Base-by-base conservation (phyloP, 2,329 filamentous ascomycete genomes). In the Pseudovirgaria hyperparasitica region DNA sequence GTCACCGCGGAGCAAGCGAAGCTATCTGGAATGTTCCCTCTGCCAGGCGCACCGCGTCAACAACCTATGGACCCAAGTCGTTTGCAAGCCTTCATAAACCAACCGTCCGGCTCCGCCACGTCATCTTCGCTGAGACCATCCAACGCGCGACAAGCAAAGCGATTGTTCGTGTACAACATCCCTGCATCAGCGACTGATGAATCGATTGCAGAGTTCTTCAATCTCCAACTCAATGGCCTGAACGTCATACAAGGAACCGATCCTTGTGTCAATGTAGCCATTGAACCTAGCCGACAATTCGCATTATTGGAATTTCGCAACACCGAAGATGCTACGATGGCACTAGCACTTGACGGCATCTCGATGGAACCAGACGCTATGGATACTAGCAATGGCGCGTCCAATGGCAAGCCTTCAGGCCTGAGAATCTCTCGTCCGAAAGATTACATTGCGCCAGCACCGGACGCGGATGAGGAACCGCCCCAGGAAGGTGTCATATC, bases 1-100 rank as follows among this genome's bases (percentile, higher is more conserved):
- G 87, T 99, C 39, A 94, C 90, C 3, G 85, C 90, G 13, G 92
- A 98, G 57, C 92, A 98, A 55, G 92, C 90, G 26, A 99, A 99
- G 64, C 69, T 98, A 23, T 98, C 92, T 3, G 74, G 87, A 62
- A 94, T 98, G 90, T 99, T 98, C 63, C 86, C 92, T 34, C 72
- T 99, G 23, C 90, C 90, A 4, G 90, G 90, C 38, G 90, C 90
- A 35, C 90, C 90, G 29, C 76, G 90, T 41, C 85, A 93, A 54
- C 86, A 94, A 48, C 79, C 84, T 18, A 90, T 96, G 77, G 90
- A 98, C 42, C 86, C 87, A 10, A 82, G 74, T 44, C 87, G 87
- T 54, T 68, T 98, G 25, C 85, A 94, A 53, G 85, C 87, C 13
- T 92, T 98, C 54, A 92, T 94, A 73, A 86, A 82, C 52, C 85